A percentile compares a stretch with the other conserved stretches of the same genome.
Conservation (phyloP, 257 asterid genomes). For the Solanum raphanifolium region DNA sequence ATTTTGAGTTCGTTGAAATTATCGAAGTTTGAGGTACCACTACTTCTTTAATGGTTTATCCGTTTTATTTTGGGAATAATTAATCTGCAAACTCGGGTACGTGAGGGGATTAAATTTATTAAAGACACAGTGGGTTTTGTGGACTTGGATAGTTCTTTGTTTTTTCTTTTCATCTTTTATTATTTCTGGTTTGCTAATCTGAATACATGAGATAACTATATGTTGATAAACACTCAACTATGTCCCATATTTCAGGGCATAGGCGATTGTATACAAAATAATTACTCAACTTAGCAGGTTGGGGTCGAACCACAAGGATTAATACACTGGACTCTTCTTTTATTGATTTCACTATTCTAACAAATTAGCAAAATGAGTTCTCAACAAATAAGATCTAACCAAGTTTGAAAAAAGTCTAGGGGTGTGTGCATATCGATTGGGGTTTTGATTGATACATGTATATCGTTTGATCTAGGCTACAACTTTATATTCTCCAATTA, state of each 20-base stretch:
- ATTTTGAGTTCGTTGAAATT: too few relatives aligned
- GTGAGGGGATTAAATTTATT: too few relatives aligned
- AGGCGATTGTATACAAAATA: background rate
- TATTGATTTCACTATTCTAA: background rate
- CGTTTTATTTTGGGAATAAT: too few relatives aligned
- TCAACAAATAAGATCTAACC: background rate
- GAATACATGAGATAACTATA: background rate
- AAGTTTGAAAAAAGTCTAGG: background rate
- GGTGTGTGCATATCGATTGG: background rate
- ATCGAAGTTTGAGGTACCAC: too few relatives aligned
- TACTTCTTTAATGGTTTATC: too few relatives aligned
- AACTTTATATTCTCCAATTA: too few relatives aligned
- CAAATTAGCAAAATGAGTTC: background rate
- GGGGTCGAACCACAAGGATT: background rate
- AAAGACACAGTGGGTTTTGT: too few relatives aligned
- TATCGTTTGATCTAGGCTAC: background rate
- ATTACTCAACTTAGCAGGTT: background rate
- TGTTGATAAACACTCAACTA: background rate
- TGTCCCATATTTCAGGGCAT: background rate
- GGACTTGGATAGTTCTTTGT: too few relatives aligned
- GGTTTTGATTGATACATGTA: background rate
- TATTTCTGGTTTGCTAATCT: too few relatives aligned
- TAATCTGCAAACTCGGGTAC: too few relatives aligned
- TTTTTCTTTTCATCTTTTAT: too few relatives aligned
- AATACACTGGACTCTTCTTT: background rate